Conservation (phyloP, 495 filamentous ascomycete species). For the Lepraria neglecta region DNA sequence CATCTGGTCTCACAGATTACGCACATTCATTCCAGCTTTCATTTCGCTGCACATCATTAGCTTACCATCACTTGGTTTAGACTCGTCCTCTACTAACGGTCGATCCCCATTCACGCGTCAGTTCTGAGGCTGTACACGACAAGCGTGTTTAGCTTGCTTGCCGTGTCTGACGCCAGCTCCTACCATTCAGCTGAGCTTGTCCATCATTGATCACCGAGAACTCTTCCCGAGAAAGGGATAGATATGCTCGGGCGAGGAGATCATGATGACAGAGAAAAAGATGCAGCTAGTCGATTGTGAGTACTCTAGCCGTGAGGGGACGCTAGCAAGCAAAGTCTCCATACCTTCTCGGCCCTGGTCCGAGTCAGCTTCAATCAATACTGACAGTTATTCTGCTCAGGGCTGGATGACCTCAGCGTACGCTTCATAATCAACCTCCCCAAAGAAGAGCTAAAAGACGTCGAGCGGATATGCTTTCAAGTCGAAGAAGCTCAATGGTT, state of each 20-base stretch:
- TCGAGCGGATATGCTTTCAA: conserved; percentile 94
- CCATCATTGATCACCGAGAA: conserved; percentile 11
- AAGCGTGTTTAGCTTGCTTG: not conserved
- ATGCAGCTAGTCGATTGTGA: conserved; percentile 85
- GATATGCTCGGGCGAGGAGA: conserved; percentile 42
- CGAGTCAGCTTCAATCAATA: conserved; percentile 11
- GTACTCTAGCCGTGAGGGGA: conserved; percentile 29
- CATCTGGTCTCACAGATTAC: not conserved
- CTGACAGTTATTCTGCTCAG: conserved; percentile 41
- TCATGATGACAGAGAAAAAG: conserved; percentile 69
- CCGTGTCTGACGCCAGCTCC: not conserved
- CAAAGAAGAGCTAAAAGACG: conserved; percentile 76
- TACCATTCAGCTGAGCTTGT: not conserved
- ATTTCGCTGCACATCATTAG: not conserved
- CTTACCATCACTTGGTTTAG: not conserved
- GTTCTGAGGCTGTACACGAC: conserved; percentile 4
- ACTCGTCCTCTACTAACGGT: not conserved
- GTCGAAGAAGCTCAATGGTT: conserved; percentile 99
- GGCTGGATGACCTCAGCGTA: conserved; percentile 93
- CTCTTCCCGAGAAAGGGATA: conserved; percentile 23
- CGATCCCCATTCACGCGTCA: not conserved
- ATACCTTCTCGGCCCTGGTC: not conserved
- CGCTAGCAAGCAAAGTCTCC: not conserved
- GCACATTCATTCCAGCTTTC: not conserved
- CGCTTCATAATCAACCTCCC: conserved; percentile 95